These are phyloP conservation scores for Mycena filopes DNA, from an alignment of 768 basidiomycete species.

Conservation along the genomic window DNA sequence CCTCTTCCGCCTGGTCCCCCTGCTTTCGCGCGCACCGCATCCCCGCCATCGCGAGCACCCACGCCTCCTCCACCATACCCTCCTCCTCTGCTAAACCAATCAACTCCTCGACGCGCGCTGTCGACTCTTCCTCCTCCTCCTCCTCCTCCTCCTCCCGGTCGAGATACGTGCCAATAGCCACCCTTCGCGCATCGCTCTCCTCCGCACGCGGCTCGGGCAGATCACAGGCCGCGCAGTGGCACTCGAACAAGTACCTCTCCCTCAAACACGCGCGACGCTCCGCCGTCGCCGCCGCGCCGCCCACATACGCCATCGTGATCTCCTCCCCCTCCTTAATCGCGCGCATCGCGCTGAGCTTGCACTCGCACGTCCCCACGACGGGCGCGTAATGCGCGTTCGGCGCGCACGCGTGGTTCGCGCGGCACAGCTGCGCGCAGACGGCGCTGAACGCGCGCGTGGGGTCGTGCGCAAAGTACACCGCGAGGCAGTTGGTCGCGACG, in stretches of 20 bases:
- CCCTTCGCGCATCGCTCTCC: slow-evolving; percentile 19
- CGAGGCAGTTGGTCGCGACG: slow-evolving; percentile 28
- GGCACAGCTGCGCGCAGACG: slow-evolving; percentile 25
- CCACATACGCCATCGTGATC: slow-evolving; percentile 26
- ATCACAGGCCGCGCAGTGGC: slow-evolving; percentile 21
- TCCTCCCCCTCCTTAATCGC: slow-evolving; percentile 28
- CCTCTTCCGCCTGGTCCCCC: not conserved
- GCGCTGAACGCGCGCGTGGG: not conserved
- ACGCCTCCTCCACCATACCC: slow-evolving; percentile 23
- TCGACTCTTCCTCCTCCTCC: not conserved
- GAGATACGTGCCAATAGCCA: slow-evolving; percentile 16
- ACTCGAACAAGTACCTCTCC: slow-evolving; percentile 16
- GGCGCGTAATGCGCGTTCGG: slow-evolving; percentile 30
- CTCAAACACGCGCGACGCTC: slow-evolving; percentile 1
- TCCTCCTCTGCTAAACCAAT: slow-evolving; percentile 24
- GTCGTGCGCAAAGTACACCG: slow-evolving; percentile 1
- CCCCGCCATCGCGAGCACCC: slow-evolving; percentile 20
- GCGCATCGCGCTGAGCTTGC: slow-evolving; percentile 22
- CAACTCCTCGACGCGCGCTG: slow-evolving; percentile 14
- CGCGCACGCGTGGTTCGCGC: slow-evolving; percentile 29
- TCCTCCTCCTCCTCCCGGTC: not conserved
- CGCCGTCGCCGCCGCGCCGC: slow-evolving; percentile 5
- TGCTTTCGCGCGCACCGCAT: slow-evolving; percentile 19
- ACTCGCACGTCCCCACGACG: slow-evolving; percentile 7
- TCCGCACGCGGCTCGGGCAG: not conserved